These are phyloP conservation scores for Alternaria panax DNA, from an alignment of 2,329 filamentous ascomycete genomes.

Conservation along the genomic window DNA sequence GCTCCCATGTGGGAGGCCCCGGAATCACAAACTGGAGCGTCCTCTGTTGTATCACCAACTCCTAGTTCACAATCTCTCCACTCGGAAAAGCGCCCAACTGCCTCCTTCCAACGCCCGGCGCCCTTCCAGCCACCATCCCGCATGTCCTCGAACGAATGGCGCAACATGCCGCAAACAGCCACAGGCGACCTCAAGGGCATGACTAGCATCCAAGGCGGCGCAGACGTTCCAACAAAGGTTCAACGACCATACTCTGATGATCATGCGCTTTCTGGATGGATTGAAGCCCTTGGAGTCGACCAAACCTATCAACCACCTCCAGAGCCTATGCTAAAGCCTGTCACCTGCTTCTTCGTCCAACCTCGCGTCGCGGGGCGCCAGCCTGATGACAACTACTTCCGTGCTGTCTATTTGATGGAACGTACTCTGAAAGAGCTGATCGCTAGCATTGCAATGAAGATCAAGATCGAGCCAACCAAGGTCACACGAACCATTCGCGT, in stretches of 20 bases:
- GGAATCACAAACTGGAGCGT: conserved; percentile 63
- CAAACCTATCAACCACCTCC: conserved; percentile 79
- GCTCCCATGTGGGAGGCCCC: conserved; percentile 58
- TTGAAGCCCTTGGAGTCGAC: conserved; percentile 92
- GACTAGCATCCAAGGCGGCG: conserved; percentile 53
- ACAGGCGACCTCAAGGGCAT: conserved; percentile 58
- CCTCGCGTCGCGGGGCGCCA: conserved; percentile 59
- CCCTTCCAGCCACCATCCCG: conserved; percentile 54
- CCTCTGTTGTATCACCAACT: conserved; percentile 61
- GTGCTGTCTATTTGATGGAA: conserved; percentile 83
- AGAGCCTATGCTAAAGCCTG: conserved; percentile 73
- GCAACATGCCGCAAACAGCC: conserved; percentile 63
- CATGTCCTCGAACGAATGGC: conserved; percentile 62
- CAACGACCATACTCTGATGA: conserved; percentile 64
- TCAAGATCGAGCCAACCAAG: conserved; percentile 75
- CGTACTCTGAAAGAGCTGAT: conserved; percentile 79
- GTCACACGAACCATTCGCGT: conserved; percentile 76
- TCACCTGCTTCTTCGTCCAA: conserved; percentile 89
- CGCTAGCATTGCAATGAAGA: conserved; percentile 76
- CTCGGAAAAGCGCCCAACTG: conserved; percentile 51
- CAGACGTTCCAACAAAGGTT: conserved; percentile 64
- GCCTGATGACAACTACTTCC: conserved; percentile 71
- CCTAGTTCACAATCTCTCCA: conserved; percentile 57
- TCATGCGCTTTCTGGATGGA: conserved; percentile 78
- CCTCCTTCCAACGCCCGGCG: conserved; percentile 54